Evolutionary conservation across 2,329 filamentous ascomycete species (phyloP).

Genomic region (Monilinia polystroma): DNA sequence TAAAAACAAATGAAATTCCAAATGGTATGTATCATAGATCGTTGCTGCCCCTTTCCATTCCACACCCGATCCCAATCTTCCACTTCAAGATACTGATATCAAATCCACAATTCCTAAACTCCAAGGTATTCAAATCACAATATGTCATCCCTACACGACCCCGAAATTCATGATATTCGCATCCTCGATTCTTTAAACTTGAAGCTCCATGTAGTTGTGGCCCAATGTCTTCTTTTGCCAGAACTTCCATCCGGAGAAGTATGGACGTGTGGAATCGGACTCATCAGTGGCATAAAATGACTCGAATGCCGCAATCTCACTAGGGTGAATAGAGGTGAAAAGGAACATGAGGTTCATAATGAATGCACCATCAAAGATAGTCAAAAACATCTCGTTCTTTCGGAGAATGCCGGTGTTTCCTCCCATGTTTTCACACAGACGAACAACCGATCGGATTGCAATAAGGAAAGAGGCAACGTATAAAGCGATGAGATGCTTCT

Average conservation of each 20-base stretch:
- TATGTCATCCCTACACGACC: background rate
- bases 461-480: conserved; percentile 15
- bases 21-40: no score
- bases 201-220: background rate
- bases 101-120: background rate
- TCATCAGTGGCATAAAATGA: background rate
- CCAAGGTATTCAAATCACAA: background rate
- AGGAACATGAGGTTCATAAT: conserved; percentile 19
- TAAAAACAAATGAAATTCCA: background rate
- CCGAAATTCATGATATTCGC: background rate
- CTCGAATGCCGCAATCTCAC: conserved; percentile 11
- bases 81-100: background rate
- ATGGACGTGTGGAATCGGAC: background rate
- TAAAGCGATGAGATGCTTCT: conserved; percentile 5
- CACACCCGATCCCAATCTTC: background rate
- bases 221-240: conserved; percentile 10
- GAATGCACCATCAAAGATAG: conserved; percentile 1
- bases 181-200: background rate
- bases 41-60: no score
- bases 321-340: conserved; percentile 8
- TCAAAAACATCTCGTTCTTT: background rate
- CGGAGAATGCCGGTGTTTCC: conserved; percentile 2
- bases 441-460: conserved; percentile 4
- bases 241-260: conserved; percentile 11
- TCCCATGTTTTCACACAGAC: conserved; percentile 10